These are phyloP conservation scores for Aspergillus carbonarius DNA, from an alignment of 2,329 filamentous ascomycete genomes.

Conservation along the genomic window DNA sequence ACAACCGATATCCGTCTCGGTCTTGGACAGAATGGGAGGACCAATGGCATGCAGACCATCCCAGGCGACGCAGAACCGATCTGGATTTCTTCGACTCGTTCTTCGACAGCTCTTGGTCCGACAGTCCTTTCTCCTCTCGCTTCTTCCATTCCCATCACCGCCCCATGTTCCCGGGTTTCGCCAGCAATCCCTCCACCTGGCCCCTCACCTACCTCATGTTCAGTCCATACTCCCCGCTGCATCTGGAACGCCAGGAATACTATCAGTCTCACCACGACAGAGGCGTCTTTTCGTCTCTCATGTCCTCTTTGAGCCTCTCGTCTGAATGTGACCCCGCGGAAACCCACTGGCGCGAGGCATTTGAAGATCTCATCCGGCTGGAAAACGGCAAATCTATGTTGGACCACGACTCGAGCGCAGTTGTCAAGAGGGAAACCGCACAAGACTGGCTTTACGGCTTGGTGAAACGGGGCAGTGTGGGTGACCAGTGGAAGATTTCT, in stretches of 20 bases:
- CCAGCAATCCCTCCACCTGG: constrained; percentile 39
- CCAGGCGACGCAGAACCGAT: constrained; percentile 21
- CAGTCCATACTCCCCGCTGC: constrained; percentile 57
- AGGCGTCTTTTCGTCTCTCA: constrained; percentile 35
- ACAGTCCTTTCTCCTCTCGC: constrained; percentile 31
- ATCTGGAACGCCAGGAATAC: constrained; percentile 49
- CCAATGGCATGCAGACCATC: constrained; percentile 27
- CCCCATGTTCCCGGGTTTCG: constrained; percentile 33
- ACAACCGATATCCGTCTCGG: background rate
- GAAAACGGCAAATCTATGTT: constrained; percentile 47
- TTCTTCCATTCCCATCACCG: constrained; percentile 30
- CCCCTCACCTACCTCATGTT: constrained; percentile 46
- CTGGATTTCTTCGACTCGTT: constrained; percentile 39
- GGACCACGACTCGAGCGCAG: constrained; percentile 28
- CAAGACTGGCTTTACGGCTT: constrained; percentile 43
- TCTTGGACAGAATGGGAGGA: constrained; percentile 21
- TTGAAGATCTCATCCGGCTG: constrained; percentile 58
- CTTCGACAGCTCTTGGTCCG: constrained; percentile 34
- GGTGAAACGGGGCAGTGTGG: constrained; percentile 43
- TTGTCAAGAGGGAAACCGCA: constrained; percentile 30
- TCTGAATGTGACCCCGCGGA: constrained; percentile 36
- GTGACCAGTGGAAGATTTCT: constrained; percentile 38
- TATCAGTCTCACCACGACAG: constrained; percentile 26
- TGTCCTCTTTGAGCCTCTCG: constrained; percentile 31
- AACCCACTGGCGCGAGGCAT: constrained; percentile 56